These are phyloP conservation scores for Aphanomyces euteiches DNA, from an alignment of 352 stramenopile species.

Conservation along the genomic window DNA sequence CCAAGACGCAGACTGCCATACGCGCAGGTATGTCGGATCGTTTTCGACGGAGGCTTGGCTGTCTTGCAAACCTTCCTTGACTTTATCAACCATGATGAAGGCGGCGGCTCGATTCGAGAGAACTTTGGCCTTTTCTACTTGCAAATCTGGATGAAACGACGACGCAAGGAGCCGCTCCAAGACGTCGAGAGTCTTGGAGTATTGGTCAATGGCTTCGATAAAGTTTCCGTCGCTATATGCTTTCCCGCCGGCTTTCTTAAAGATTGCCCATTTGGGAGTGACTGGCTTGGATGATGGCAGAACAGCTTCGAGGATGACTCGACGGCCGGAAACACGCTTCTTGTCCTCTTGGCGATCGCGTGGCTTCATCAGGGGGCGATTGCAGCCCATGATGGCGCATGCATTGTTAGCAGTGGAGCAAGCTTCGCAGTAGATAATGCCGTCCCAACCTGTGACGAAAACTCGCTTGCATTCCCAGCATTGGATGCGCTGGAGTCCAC, in stretches of 20 bases:
- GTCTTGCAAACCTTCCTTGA: conserved; percentile 66
- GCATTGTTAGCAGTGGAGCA: conserved; percentile 10
- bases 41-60: conserved; percentile 56
- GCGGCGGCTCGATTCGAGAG: conserved; percentile 73
- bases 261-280: conserved; percentile 5
- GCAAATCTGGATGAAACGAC: conserved; percentile 36
- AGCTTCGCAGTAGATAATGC: not conserved
- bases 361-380: not conserved
- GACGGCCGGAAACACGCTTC: too few relatives aligned
- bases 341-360: too few relatives aligned
- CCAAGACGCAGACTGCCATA: not conserved
- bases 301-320: not conserved
- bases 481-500: not conserved
- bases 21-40: conserved; percentile 64
- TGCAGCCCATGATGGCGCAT: conserved; percentile 9
- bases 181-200: conserved; percentile 34
- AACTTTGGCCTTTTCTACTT: conserved; percentile 75
- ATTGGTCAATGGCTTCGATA: not conserved
- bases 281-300: conserved; percentile 7
- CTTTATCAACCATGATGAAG: conserved; percentile 75
- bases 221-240: conserved; percentile 21
- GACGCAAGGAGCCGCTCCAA: conserved; percentile 44
- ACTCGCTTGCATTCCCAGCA: not conserved
- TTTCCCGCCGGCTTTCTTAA: conserved; percentile 11
- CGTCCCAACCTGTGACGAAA: not conserved